phyloP scores from a whole-genome alignment of 108 stramenopile species.

The Discostella stelligeroides region DNA sequence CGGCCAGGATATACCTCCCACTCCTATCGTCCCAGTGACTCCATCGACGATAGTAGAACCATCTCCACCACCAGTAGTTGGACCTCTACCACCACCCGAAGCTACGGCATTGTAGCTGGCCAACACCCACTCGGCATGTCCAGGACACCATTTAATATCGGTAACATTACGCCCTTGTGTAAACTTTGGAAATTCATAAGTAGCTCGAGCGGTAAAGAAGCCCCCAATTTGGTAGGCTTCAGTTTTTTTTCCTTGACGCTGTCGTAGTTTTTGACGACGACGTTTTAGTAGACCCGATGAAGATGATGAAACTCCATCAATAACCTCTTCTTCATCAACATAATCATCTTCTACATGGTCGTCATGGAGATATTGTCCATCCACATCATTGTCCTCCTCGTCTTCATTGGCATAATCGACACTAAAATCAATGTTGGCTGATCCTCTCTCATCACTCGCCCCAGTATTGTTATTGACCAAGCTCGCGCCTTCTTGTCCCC shows the following conservation, averaged over 20 bases:
- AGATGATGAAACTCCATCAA: neutral
- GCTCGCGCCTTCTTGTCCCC: slow-evolving; percentile 4
- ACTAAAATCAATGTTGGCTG: slow-evolving; percentile 55
- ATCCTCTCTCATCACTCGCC: neutral
- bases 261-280: neutral
- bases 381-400: slow-evolving; percentile 46
- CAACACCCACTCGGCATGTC: slow-evolving; percentile 78
- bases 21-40: slow-evolving; percentile 22
- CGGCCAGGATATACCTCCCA: slow-evolving; percentile 45
- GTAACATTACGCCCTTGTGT: slow-evolving; percentile 74
- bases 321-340: slow-evolving; percentile 19
- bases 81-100: neutral
- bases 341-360: slow-evolving; percentile 47
- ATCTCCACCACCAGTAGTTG: slow-evolving; percentile 26
- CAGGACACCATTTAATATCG: slow-evolving; percentile 85
- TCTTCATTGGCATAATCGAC: slow-evolving; percentile 67
- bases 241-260: neutral
- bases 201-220: slow-evolving; percentile 62
- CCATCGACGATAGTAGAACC: slow-evolving; percentile 41
- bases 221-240: slow-evolving; percentile 43
- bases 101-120: slow-evolving; percentile 58
- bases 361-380: slow-evolving; percentile 66
- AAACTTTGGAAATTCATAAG: slow-evolving; percentile 74
- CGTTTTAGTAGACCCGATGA: neutral
- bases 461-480: neutral